Conservation (phyloP, 1,139 yeast genomes). For the Nakaseomyces bracarensis region DNA sequence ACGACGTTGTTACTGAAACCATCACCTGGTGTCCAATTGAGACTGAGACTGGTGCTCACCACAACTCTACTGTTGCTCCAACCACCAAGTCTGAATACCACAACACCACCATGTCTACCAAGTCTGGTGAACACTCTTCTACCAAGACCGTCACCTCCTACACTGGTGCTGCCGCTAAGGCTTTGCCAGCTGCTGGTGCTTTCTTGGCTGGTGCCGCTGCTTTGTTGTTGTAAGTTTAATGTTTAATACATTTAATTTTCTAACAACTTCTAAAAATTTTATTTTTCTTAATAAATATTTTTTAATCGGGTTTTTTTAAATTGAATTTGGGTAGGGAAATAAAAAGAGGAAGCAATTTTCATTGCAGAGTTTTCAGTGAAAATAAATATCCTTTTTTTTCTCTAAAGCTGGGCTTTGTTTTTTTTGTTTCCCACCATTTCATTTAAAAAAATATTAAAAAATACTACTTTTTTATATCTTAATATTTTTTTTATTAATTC, state of each 20-base stretch:
- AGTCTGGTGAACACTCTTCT: conserved; percentile 8
- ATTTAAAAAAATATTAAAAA: too few relatives aligned
- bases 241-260: not conserved
- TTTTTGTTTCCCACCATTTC: too few relatives aligned
- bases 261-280: not conserved
- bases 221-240: conserved; percentile 25
- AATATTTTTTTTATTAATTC: not conserved
- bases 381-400: not conserved
- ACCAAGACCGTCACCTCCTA: conserved; percentile 15
- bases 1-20: conserved; percentile 25
- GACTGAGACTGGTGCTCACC: conserved; percentile 13
- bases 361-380: conserved; percentile 2
- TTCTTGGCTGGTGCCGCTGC: conserved; percentile 31
- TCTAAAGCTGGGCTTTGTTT: not conserved
- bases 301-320: too few relatives aligned
- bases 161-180: conserved; percentile 29
- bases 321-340: too few relatives aligned
- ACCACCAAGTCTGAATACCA: conserved; percentile 6
- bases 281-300: conserved; percentile 4
- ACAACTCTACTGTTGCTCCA: conserved; percentile 9
- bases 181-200: conserved; percentile 31
- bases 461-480: too few relatives aligned
- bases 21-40: conserved; percentile 30
- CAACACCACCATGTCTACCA: conserved; percentile 8
- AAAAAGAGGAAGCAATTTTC: too few relatives aligned